Evolutionary conservation across 768 basidiomycete genomes (phyloP), one percentile per base, ranked within the genome.

Genomic region (Amanita thiersii): DNA sequence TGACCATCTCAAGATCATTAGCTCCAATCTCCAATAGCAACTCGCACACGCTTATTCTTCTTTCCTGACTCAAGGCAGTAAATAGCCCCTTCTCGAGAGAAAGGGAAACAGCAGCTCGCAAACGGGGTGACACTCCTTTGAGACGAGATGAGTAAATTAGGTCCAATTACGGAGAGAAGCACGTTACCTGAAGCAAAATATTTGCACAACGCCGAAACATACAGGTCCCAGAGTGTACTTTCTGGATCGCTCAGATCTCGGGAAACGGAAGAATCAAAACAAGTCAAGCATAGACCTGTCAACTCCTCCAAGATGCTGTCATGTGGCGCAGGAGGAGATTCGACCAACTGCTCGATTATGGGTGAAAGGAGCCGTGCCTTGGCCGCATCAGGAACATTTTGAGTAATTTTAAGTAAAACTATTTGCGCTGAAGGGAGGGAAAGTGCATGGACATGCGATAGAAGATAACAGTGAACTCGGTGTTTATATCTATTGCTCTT

Each of bases 361-460:
- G 87, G 79, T 11, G 76, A 55, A 4, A 91, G 58, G 39, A 79
- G 70, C 30, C 72, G 66, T 5, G 75, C 61, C 50, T 66, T 72
- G 0, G 58, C 55, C 40, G 51, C 56, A 51, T 78, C 75, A 3
- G 72, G 64, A 28, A 85, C 63, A 6, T 63, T 60, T 19, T 64
- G 57, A 7, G 73, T 40, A 4, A 63, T 56, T 44, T 55, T 60
- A 12, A 97, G 65, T 0, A 97, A 59, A 8, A 62, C 54, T 8
- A 75, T 53, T 46, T 79, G 76, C 12, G 73, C 68, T 1, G 52
- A 44, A 2, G 72, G 58, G 2, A 73, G 54, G 2, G 66, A 59
- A 48, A 84, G 72, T 3, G 76, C 72, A 35, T 72, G 69, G 48
- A 84, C 67, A 56, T 97, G 93, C 1, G 92, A 92, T 4, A 87